Evolutionary conservation across 2,329 filamentous ascomycete species (phyloP), one percentile per base, ranked within the genome.

Genomic region (Huntiella abstrusa): DNA sequence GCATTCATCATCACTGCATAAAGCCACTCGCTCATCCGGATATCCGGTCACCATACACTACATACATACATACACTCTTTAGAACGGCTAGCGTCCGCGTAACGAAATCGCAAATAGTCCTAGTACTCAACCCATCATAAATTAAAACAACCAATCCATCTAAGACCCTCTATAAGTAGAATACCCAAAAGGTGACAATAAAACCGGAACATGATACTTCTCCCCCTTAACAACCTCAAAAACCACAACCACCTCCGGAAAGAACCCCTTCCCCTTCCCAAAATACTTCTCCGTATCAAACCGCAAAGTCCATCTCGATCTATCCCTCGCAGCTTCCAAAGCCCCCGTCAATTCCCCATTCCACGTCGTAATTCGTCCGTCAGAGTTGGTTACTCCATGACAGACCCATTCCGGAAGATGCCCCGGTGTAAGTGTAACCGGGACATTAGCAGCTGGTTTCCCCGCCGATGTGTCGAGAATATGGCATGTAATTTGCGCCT

Each of bases 401-500:
- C 82, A 84, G 43, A 66, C 61, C 55, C 32, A 10, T 6, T 35
- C 17, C 19, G 16, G 10, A 7, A 36, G 7, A 11, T 34, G 11
- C 37, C 49, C 54, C 4, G 69, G 69, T 42, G 75, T 65, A 16
- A 86, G 73, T 46, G 71, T 75, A 48, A 87, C 81, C 52, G 69
- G 68, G 55, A 91, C 73, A 51, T 68, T 66, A 48, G 68, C 62
- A 12, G 75, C 83, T 16, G 83, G 83, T 48, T 70, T 70, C 56
- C 83, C 83, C 51, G 71, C 65, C n/a, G 76, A 73, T 8, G 83
- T 88, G 68, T 91, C 82, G 59, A 91, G 82, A 61, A 87, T 74
- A 67, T 91, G 83, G 67, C 83, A 88, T 60, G 83, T 88, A 57
- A 91, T 88, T 57, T 74, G 75, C 57, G 77, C 74, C 57, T 72